Evolutionary conservation across 768 basidiomycete species (phyloP), one percentile per base, ranked within the genome.

Genomic region (Symmetrospora coprosmae): DNA sequence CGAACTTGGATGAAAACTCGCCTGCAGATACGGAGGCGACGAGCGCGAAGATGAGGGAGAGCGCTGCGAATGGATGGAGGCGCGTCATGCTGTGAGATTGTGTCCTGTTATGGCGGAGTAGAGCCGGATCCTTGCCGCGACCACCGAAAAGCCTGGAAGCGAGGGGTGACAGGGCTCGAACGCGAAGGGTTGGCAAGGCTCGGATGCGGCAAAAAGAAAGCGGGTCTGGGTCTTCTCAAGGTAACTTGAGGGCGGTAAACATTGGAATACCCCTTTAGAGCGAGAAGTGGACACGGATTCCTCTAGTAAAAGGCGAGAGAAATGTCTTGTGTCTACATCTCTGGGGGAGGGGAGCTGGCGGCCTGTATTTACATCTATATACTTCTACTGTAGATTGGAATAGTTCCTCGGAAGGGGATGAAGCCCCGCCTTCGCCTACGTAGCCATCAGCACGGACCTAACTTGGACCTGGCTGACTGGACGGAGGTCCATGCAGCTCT

Each of bases 1-100:
- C 61, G 45, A 62, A 53, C 7, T 60, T 56, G 6, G 65, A 66
- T 25, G 49, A 38, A 52, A 65, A 66, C 27, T 46, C 9, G 28
- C 61, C 68, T 1, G 64, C 66, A 7, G 23, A 6, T 4, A 47
- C 50, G 16, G 59, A 25, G 21, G 45, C 34, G 50, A 58, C 33
- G 21, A 66, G 35, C 6, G 49, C 40, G 38, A 64, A 28, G 11
- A 63, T 56, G 31, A 64, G n/a, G 28, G 38, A 1, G 6, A 62
- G 50, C 0, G 40, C 7, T 27, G 50, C 37, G 2, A 43, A n/a
- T n/a, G n/a, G n/a, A n/a, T n/a, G 41, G 3, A 48, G 34, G 23
- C 35, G 38, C 16, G 39, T 17, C 45, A 62, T 60, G 14, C 21
- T 47, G 7, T 9, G n/a, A n/a, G 6, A 21, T 25, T 8, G 17